These are phyloP conservation scores for Pseudocercospora eumusae DNA, from an alignment of 2,329 filamentous ascomycete genomes.

Conservation along the genomic window DNA sequence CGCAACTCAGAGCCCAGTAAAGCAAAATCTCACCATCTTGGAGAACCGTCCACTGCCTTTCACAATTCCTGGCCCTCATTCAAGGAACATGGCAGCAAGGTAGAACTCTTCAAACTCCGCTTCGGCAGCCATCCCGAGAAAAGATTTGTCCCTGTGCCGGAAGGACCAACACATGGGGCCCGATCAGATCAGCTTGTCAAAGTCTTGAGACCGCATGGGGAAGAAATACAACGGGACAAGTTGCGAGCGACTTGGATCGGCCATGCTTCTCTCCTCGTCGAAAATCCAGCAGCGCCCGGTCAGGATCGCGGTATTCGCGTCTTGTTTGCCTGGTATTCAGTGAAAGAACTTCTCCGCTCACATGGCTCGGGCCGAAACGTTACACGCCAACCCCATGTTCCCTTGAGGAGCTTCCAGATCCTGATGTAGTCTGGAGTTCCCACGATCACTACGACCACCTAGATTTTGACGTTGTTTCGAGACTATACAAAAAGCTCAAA, in stretches of 20 bases:
- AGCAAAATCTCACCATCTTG: slow-evolving; percentile 45
- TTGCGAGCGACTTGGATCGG: slow-evolving; percentile 55
- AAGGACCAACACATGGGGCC: slow-evolving; percentile 34
- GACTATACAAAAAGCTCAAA: slow-evolving; percentile 43
- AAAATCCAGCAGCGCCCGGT: slow-evolving; percentile 41
- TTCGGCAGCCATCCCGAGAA: slow-evolving; percentile 43
- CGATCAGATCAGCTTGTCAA: slow-evolving; percentile 45
- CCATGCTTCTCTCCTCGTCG: slow-evolving; percentile 54
- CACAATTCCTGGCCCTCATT: slow-evolving; percentile 54
- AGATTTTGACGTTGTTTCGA: slow-evolving; percentile 49
- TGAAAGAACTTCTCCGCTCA: slow-evolving; percentile 51
- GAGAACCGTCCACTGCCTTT: slow-evolving; percentile 49
- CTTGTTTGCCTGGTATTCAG: slow-evolving; percentile 57
- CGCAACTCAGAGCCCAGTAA: slow-evolving; percentile 23
- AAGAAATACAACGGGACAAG: slow-evolving; percentile 33
- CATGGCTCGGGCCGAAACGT: slow-evolving; percentile 52
- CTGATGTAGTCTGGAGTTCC: slow-evolving; percentile 56
- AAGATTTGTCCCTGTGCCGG: slow-evolving; percentile 52
- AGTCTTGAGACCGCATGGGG: slow-evolving; percentile 48
- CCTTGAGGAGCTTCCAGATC: slow-evolving; percentile 52
- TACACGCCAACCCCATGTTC: slow-evolving; percentile 55
- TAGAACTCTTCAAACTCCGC: slow-evolving; percentile 40
- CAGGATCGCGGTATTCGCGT: slow-evolving; percentile 47
- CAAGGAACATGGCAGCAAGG: slow-evolving; percentile 29
- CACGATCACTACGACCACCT: slow-evolving; percentile 61